Percentiles rank a stretch among this genome's conserved stretches.
Conservation (phyloP, 805 yeast genomes). For the Teunomyces aglyptinius region DNA sequence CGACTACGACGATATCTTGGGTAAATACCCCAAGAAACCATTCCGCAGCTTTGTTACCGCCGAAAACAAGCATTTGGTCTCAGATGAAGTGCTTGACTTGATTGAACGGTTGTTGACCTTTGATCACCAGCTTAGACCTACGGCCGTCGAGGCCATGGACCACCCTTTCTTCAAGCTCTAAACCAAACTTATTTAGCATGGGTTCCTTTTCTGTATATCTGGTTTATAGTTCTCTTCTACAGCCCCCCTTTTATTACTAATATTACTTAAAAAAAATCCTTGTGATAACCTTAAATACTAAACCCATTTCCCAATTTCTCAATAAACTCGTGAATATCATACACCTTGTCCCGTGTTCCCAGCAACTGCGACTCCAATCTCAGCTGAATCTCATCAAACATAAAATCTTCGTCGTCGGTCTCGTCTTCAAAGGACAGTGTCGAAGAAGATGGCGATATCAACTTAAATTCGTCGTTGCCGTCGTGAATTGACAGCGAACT, state of each 20-base stretch:
- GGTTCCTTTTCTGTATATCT: background rate
- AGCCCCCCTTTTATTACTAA: background rate
- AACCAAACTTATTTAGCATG: background rate
- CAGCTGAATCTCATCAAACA: conserved; percentile 24
- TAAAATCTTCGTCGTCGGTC: conserved; percentile 21
- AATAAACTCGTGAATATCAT: conserved; percentile 24
- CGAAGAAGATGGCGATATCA: conserved; percentile 8
- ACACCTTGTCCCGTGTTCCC: conserved; percentile 23
- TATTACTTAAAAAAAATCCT: background rate
- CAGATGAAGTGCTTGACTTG: conserved; percentile 71
- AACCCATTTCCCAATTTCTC: conserved; percentile 23
- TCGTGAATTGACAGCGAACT: conserved; percentile 9
- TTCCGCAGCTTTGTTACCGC: conserved; percentile 78
- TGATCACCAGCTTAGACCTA: conserved; percentile 85
- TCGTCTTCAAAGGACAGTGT: conserved; percentile 5
- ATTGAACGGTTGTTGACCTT: conserved; percentile 76
- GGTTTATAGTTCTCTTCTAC: conserved; percentile 1
- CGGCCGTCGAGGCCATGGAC: conserved; percentile 85
- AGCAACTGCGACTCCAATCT: conserved; percentile 21
- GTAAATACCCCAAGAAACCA: conserved; percentile 74
- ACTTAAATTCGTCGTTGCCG: conserved; percentile 8
- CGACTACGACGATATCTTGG: conserved; percentile 72
- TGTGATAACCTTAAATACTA: background rate
- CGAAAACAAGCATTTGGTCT: conserved; percentile 64
- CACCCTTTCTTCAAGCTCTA: conserved; percentile 46